Base-by-base conservation (phyloP, 495 filamentous ascomycete species). In the Platismatia glauca region DNA sequence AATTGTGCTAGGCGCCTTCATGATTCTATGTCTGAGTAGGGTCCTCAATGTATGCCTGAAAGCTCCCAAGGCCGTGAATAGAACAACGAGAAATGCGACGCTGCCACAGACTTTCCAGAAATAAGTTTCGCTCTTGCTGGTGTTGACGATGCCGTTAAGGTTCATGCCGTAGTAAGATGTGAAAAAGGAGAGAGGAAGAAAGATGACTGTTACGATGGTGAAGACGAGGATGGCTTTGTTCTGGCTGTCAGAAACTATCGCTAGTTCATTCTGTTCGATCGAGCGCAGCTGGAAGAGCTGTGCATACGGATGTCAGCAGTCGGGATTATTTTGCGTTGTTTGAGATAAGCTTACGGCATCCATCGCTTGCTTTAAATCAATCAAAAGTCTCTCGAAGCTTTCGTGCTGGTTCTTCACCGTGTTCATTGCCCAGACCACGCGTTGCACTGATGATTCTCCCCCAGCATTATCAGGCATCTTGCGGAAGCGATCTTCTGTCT, bases 161-260 rank as follows among this genome's bases (percentile, higher is more conserved):
- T 78, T 77, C 75, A 77, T 78, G 29, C 74, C 74, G 22, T 74
- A 70, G 29, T 73, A 70, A 33, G 63, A 63, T 3, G 72, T 68
- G 34, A 75, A 73, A 44, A 73, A 71, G 7, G 61, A 65, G 7
- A 74, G 64, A 6, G 74, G 74, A 4, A 76, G 64, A 33, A 72
- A 71, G 24, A 71, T 62, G 48, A 68, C 69, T 15, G 70, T 72
- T 34, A 72, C 69, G 37, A 58, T 66, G 27, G 70, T 72, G 61
- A 72, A 71, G 38, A 72, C 67, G 20, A 70, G 57, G 31, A 72
- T 68, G 11, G 70, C 70, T 61, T 69, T 71, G 59, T 72, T 69
- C 59, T 72, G 69, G 9, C 44, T 62, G 52, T 72, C 70, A n/a
- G 61, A 62, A 8, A 72, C 60, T 37, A 72, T 72, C 16, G 69